Evolutionary conservation across 2,329 filamentous ascomycete species (phyloP).

Genomic region (Xylogone sp.): DNA sequence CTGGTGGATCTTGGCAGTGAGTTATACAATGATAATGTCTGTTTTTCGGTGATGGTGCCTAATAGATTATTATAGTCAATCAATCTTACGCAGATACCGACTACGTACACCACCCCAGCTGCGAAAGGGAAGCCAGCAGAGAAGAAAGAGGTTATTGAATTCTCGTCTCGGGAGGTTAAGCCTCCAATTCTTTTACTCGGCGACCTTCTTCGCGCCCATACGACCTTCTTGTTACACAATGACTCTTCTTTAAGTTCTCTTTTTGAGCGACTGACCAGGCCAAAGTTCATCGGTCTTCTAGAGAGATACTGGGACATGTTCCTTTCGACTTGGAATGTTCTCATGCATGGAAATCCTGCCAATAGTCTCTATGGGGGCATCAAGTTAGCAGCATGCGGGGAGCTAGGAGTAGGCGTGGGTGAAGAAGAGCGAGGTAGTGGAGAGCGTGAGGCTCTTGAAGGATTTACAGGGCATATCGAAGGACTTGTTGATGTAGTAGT

Average conservation of each 20-base stretch:
- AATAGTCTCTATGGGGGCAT: conserved; percentile 76
- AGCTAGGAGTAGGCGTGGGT: conserved; percentile 89
- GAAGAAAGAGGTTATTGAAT: conserved; percentile 53
- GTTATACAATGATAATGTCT: conserved; percentile 29
- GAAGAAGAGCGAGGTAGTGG: conserved; percentile 94
- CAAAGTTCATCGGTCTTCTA: conserved; percentile 68
- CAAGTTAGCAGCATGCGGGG: conserved; percentile 84
- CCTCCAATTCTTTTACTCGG: conserved; percentile 73
- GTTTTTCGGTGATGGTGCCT: conserved; percentile 10
- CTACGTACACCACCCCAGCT: conserved; percentile 46
- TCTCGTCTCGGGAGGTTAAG: conserved; percentile 86
- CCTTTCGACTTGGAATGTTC: conserved; percentile 76
- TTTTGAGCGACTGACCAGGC: conserved; percentile 59
- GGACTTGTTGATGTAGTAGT: conserved; percentile 87
- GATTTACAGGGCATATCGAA: conserved; percentile 73
- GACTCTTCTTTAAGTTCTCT: conserved; percentile 68
- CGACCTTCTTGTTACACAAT: conserved; percentile 84
- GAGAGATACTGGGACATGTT: conserved; percentile 77
- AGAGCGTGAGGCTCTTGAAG: conserved; percentile 88
- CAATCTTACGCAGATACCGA: conserved; percentile 69
- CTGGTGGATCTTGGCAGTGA: conserved; percentile 93
- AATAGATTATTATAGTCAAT: conserved; percentile 55
- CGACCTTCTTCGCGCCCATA: conserved; percentile 79
- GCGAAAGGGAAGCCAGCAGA: conserved; percentile 17
- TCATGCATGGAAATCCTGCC: conserved; percentile 85